Evolutionary conservation across 805 yeast species (phyloP).

Genomic region (Teunomyces funiuensis): DNA sequence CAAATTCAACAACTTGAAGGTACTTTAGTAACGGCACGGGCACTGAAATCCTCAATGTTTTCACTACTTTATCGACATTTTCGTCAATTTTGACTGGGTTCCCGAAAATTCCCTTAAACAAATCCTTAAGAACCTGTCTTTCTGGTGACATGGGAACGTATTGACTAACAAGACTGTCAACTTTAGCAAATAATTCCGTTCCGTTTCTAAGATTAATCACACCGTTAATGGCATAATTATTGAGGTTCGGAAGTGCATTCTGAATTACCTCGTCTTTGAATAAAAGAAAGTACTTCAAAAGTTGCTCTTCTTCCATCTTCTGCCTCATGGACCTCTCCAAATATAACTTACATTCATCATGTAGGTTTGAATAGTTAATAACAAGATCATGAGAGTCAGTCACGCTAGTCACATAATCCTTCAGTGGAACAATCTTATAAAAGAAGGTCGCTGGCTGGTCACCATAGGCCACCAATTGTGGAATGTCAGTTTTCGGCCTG

Average conservation of each 20-base stretch:
- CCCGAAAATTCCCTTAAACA: slow-evolving; percentile 6
- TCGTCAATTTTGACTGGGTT: not conserved
- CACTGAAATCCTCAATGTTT: slow-evolving; percentile 51
- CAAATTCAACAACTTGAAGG: slow-evolving; percentile 56
- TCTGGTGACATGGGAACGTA: slow-evolving; percentile 9
- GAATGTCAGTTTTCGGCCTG: slow-evolving; percentile 14
- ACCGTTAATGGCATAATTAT: slow-evolving; percentile 25
- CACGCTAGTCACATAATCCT: slow-evolving; percentile 15
- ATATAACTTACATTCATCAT: slow-evolving; percentile 42
- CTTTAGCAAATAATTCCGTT: slow-evolving; percentile 14
- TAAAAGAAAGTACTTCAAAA: slow-evolving; percentile 22
- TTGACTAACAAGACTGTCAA: slow-evolving; percentile 13
- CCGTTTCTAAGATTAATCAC: slow-evolving; percentile 19
- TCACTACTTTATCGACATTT: not conserved
- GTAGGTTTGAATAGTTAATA: slow-evolving; percentile 47
- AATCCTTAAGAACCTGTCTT: slow-evolving; percentile 12
- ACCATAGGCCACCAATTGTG: slow-evolving; percentile 52
- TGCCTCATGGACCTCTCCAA: slow-evolving; percentile 13
- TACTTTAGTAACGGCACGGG: slow-evolving; percentile 61
- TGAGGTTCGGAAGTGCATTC: slow-evolving; percentile 28
- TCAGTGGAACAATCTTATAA: slow-evolving; percentile 45
- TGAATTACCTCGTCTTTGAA: slow-evolving; percentile 20
- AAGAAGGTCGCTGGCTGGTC: slow-evolving; percentile 71
- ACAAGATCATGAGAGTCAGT: slow-evolving; percentile 42
- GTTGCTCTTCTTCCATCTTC: slow-evolving; percentile 10